phyloP scores from a whole-genome alignment of 768 basidiomycete species.

The Hypholoma sublateritium region DNA sequence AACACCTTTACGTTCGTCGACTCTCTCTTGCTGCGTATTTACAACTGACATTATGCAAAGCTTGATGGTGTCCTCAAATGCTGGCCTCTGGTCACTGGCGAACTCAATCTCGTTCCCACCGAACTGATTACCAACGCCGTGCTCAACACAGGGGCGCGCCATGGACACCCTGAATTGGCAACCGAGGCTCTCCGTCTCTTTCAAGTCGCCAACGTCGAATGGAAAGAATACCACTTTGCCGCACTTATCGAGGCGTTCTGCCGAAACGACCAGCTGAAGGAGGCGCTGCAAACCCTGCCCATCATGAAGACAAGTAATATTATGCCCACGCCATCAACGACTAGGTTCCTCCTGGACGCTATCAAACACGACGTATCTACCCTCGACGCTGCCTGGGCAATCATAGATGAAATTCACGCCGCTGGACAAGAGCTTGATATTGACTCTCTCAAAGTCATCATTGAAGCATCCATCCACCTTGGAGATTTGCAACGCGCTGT shows the following conservation, averaged over 20 bases:
- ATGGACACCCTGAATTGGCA: constrained; percentile 71
- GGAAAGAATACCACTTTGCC: constrained; percentile 74
- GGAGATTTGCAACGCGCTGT: constrained; percentile 76
- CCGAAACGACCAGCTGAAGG: constrained; percentile 51
- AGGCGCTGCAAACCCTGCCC: constrained; percentile 60
- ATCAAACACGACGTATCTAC: constrained; percentile 48
- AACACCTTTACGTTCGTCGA: constrained; percentile 57
- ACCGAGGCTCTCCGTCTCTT: constrained; percentile 62
- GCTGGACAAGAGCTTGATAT: constrained; percentile 54
- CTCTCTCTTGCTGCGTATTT: neutral
- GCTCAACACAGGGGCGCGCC: constrained; percentile 71
- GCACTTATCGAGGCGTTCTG: constrained; percentile 76
- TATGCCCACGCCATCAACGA: constrained; percentile 48
- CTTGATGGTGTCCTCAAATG: constrained; percentile 61
- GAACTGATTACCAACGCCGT: constrained; percentile 74
- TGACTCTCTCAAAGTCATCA: constrained; percentile 61
- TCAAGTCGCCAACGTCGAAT: constrained; percentile 42
- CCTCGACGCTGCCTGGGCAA: constrained; percentile 64
- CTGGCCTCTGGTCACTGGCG: constrained; percentile 61
- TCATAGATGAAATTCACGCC: constrained; percentile 59
- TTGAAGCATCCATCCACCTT: constrained; percentile 59
- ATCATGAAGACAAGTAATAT: constrained; percentile 59
- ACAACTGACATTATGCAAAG: constrained; percentile 35
- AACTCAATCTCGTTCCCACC: constrained; percentile 57
- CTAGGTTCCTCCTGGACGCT: constrained; percentile 49